Evolutionary conservation across 495 filamentous ascomycete species (phyloP).

Genomic region (Trichoderma asperelloides): DNA sequence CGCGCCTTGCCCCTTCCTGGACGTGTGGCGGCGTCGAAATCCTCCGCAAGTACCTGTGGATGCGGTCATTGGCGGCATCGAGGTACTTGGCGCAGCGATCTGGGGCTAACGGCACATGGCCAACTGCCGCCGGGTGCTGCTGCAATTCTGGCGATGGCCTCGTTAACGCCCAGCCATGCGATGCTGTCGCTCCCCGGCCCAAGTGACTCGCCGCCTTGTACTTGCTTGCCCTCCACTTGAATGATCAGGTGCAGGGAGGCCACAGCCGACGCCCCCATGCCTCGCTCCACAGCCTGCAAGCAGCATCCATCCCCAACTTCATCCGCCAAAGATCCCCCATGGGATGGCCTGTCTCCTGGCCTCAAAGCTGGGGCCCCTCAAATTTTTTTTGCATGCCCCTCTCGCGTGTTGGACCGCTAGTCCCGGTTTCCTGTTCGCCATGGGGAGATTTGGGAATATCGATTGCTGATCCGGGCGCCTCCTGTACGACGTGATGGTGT

Average conservation of each 20-base stretch:
- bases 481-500: not conserved
- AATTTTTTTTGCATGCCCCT: not conserved
- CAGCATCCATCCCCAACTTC: not conserved
- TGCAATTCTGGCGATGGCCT: not conserved
- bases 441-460: not conserved
- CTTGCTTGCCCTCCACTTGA: not conserved
- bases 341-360: not conserved
- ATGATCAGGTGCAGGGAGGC: conserved; percentile 3
- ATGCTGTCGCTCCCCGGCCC: not conserved
- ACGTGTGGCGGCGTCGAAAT: not conserved
- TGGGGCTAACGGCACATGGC: not conserved
- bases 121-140: not conserved
- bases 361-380: conserved; percentile 7
- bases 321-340: not conserved
- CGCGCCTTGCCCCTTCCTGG: conserved; percentile 6
- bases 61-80: not conserved
- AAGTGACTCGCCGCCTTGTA: not conserved
- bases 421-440: not conserved
- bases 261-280: not conserved
- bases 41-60: not conserved
- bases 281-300: not conserved
- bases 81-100: not conserved
- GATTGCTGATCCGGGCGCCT: not conserved
- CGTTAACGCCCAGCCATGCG: not conserved
- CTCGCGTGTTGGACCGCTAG: not conserved